Evolutionary conservation across 192 early-diverging fungal genomes (phyloP), one percentile per base, ranked within the genome.

Genomic region (Backusella tuberculispora): DNA sequence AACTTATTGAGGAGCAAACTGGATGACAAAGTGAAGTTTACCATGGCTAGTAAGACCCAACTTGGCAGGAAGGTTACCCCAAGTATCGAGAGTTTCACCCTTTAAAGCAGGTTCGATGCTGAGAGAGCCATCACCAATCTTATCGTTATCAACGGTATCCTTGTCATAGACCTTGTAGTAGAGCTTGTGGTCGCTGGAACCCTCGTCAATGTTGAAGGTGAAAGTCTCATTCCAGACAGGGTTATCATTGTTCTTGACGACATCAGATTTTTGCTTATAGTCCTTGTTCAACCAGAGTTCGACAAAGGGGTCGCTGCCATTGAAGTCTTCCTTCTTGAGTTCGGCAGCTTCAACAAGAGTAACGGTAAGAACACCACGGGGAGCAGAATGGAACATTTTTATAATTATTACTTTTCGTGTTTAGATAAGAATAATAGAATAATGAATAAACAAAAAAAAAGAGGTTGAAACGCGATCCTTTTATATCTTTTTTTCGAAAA

Each of bases 151-250:
- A 60, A 85, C 60, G 0, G 63, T 66, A 63, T 83, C 81, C 44
- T 48, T 66, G 48, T 85, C 84, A 8, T 75, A 46, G 6, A 75
- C 84, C 70, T 80, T 78, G 48, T 83, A 63, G 21, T 85, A 68
- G 6, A 85, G 73, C 19, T 78, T 80, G 48, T 79, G 76, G 37
- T 66, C 65, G 9, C 41, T 60, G 26, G 71, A 67, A 13, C 76
- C 76, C 21, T 66, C 38, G 1, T 45, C 50, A 19, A 78, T 15
- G 17, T 14, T 65, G 71, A 78, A 78, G 14, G 65, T 78, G 48
- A 78, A 78, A 7, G 47, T 42, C 43, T 68, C 26, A 42, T 78
- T 78, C 60, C 53, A 79, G 34, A 79, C 78, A 19, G 78, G 78
- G 24, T 72, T 45, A n/a, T 74, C 63, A 63, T 74, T 79, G 24